A percentile compares a stretch with the other conserved stretches of the same genome.
These are phyloP conservation scores for Volvariella volvacea DNA, from an alignment of 1,284 basidiomycete species.

Conservation along the genomic window DNA sequence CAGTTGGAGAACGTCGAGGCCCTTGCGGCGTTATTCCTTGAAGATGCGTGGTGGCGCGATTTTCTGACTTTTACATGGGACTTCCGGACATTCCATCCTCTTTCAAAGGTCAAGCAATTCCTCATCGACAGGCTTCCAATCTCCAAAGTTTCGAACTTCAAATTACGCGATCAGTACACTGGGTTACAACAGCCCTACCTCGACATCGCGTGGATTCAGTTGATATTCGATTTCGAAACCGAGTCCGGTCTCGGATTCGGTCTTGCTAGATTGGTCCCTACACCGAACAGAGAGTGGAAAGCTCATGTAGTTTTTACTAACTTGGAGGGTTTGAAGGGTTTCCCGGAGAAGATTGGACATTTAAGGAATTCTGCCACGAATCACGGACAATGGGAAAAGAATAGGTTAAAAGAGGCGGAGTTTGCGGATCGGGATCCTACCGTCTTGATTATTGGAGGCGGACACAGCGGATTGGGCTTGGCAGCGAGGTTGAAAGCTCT, in stretches of 20 bases:
- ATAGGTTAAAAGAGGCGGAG: slow-evolving; percentile 25
- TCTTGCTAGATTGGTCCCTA: slow-evolving; percentile 50
- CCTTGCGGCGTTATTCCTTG: slow-evolving; percentile 23
- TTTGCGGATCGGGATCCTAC: slow-evolving; percentile 33
- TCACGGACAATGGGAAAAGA: slow-evolving; percentile 28
- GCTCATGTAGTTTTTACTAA: slow-evolving; percentile 51
- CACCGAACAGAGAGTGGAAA: slow-evolving; percentile 25
- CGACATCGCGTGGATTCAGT: slow-evolving; percentile 53
- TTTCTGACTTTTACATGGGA: slow-evolving; percentile 56
- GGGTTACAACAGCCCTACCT: slow-evolving; percentile 35
- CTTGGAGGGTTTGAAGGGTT: slow-evolving; percentile 48
- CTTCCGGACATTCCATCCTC: slow-evolving; percentile 51
- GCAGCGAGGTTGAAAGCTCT: slow-evolving; percentile 57
- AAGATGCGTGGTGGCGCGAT: slow-evolving; percentile 52
- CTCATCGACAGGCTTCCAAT: slow-evolving; percentile 33
- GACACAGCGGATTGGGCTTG: slow-evolving; percentile 58
- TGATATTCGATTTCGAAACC: slow-evolving; percentile 56
- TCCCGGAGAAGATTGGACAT: slow-evolving; percentile 38
- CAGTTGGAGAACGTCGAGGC: slow-evolving; percentile 15
- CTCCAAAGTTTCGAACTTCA: slow-evolving; percentile 18
- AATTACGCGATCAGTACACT: slow-evolving; percentile 16
- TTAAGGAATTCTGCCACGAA: slow-evolving; percentile 24
- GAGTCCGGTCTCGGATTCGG: slow-evolving; percentile 41
- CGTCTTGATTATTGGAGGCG: slow-evolving; percentile 59
- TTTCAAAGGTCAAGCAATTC: slow-evolving; percentile 30